Evolutionary conservation across 2,329 filamentous ascomycete genomes (phyloP).

Genomic region (Fonsecaea erecta): DNA sequence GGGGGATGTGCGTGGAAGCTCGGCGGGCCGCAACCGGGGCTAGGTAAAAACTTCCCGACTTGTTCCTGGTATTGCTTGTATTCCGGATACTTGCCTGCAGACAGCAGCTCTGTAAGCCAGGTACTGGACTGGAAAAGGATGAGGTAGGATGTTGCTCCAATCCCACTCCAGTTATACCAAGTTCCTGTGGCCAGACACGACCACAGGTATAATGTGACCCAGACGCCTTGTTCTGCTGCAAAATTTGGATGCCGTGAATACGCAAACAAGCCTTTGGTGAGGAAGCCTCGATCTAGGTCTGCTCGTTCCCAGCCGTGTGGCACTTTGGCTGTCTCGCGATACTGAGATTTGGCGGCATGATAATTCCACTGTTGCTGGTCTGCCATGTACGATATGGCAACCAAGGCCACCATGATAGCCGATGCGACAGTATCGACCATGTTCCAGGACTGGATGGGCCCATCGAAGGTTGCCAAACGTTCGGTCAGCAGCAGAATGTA

Average conservation of each 20-base stretch:
- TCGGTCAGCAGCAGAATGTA: constrained; percentile 80
- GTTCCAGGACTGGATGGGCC: constrained; percentile 44
- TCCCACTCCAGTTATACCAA: constrained; percentile 76
- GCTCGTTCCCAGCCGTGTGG: constrained; percentile 67
- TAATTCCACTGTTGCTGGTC: constrained; percentile 94
- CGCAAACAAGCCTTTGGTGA: constrained; percentile 81
- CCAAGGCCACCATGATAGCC: constrained; percentile 58
- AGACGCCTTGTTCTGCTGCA: constrained; percentile 85
- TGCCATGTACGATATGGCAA: constrained; percentile 75
- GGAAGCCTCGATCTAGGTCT: constrained; percentile 88
- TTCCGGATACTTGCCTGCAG: constrained; percentile 80
- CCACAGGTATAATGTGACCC: constrained; percentile 89
- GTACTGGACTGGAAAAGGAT: constrained; percentile 89
- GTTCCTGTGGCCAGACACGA: constrained; percentile 73
- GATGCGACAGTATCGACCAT: constrained; percentile 58
- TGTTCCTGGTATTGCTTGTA: constrained; percentile 82
- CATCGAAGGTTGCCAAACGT: constrained; percentile 60
- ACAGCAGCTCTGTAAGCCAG: constrained; percentile 82
- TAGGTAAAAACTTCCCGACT: constrained; percentile 83
- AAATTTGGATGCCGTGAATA: constrained; percentile 95
- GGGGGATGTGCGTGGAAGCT: constrained; percentile 8
- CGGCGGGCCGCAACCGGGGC: constrained; percentile 11
- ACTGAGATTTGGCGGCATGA: constrained; percentile 78
- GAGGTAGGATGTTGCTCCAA: constrained; percentile 72
- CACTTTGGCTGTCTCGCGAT: constrained; percentile 73